Evolutionary conservation across 2,329 filamentous ascomycete species (phyloP), one percentile per base, ranked within the genome.

Genomic region (Fusarium chuoi): DNA sequence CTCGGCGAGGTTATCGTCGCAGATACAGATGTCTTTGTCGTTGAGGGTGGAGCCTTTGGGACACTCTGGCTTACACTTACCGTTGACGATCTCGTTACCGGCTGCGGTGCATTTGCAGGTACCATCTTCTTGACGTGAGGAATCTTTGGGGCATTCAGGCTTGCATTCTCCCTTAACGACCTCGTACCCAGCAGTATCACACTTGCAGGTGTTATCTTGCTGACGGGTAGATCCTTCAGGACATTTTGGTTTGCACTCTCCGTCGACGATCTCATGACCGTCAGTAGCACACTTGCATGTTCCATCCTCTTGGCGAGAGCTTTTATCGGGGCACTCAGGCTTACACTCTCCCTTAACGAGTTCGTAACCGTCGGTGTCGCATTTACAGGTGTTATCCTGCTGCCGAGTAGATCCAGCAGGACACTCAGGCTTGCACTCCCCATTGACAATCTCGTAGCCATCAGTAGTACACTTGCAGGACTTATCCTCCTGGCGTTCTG

Each of bases 291-390:
- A 52, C n/a, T 36, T 36, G 33, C 49, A 52, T 13, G 18, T 52
- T 26, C 22, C 30, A 20, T 52, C 48, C 9, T 36, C 48, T 7
- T 36, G 48, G 12, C 48, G 48, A 14, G 48, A 11, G 6, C n/a
- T 26, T 9, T 11, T 12, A 0, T 36, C 5, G 8, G 48, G 48
- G 6, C 48, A 52, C 0, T 1, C 18, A 0, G 49, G 13, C n/a
- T 52, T 52, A 24, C 48, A 52, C 17, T 52, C n/a, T 36, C 17
- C 17, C 9, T 51, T 51, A 0, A 20, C 30, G 3, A 51, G 30
- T 11, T 51, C 48, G 14, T 24, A 24, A 2, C n/a, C 22, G 0
- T 35, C n/a, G 0, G 7, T 51, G 4, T 51, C 30, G 6, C 48
- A 51, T 3, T 35, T 35, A 5, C 48, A 51, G 12, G n/a, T 35